Conservation (phyloP, 2,329 filamentous ascomycete genomes). For the Fusarium beomiforme region DNA sequence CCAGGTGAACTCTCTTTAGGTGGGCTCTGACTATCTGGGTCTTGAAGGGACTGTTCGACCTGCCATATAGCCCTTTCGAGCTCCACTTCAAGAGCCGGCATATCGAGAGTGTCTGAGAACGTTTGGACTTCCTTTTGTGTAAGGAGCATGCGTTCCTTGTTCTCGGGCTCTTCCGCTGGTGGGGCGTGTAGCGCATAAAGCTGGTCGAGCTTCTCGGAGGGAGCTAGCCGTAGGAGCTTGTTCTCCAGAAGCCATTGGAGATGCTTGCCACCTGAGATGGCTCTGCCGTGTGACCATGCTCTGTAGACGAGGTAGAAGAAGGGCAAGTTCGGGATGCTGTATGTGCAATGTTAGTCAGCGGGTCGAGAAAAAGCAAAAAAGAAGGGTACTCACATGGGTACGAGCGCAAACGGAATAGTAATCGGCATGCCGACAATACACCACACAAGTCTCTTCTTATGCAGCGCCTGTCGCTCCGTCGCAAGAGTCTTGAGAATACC, state of each 20-base stretch:
- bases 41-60: conserved; percentile 64
- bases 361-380: not conserved
- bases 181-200: conserved; percentile 69
- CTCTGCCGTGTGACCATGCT: conserved; percentile 91
- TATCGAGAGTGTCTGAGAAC: conserved; percentile 69
- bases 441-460: conserved; percentile 81
- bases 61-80: conserved; percentile 81
- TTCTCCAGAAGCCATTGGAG: conserved; percentile 83
- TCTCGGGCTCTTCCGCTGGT: conserved; percentile 28
- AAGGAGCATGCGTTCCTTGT: conserved; percentile 54
- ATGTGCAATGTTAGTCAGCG: conserved; percentile 47
- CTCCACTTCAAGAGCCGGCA: conserved; percentile 77
- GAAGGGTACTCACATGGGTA: conserved; percentile 78
- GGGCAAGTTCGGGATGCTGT: conserved; percentile 88
- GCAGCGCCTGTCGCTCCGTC: conserved; percentile 81
- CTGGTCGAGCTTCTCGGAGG: conserved; percentile 76
- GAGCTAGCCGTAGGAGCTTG: conserved; percentile 71
- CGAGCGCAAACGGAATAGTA: conserved; percentile 80
- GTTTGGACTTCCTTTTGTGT: conserved; percentile 63
- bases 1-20: conserved; percentile 24
- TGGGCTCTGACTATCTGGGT: conserved; percentile 43
- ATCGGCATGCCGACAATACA: conserved; percentile 86
- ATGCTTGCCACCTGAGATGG: conserved; percentile 84
- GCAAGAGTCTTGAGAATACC: conserved; percentile 76
- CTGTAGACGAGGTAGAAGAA: conserved; percentile 97